Evolutionary conservation across 345 rosid species (phyloP).

Genomic region (Salix arbutifolia): DNA sequence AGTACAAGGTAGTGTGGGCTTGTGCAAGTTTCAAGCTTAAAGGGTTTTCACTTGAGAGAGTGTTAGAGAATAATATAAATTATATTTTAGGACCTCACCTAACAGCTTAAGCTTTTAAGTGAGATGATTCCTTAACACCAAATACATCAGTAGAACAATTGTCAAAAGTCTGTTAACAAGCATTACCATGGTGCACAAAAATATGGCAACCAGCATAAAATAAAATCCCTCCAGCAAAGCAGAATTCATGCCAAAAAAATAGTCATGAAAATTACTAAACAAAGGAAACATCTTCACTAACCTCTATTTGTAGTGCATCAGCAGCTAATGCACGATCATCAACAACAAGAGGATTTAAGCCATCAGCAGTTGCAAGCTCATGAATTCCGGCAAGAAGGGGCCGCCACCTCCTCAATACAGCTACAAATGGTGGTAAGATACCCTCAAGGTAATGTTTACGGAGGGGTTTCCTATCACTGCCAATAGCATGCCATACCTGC

Average conservation of each 20-base stretch:
- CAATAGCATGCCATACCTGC: constrained; percentile 96
- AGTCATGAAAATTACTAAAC: background rate
- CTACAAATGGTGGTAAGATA: constrained; percentile 93
- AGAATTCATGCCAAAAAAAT: background rate
- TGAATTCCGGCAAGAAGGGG: constrained; percentile 95
- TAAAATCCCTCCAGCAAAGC: background rate
- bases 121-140: too few species aligned
- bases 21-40: too few species aligned
- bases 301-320: constrained; percentile 91
- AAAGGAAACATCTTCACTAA: constrained; percentile 16
- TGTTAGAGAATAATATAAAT: too few species aligned
- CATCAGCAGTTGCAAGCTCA: constrained; percentile 96
- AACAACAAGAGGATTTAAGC: constrained; percentile 87
- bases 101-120: too few species aligned
- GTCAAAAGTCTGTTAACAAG: background rate
- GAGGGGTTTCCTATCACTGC: constrained; percentile 76
- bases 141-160: background rate
- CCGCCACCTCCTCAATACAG: constrained; percentile 95
- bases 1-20: too few species aligned
- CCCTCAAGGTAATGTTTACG: constrained; percentile 92
- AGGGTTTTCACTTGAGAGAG: too few species aligned
- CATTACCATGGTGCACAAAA: background rate
- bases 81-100: too few species aligned
- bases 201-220: constrained; percentile 1
- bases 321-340: constrained; percentile 97